A percentile compares a stretch with the other conserved stretches of the same genome.
phyloP scores from a whole-genome alignment of 108 stramenopile genomes.

The Seminavis robusta region DNA sequence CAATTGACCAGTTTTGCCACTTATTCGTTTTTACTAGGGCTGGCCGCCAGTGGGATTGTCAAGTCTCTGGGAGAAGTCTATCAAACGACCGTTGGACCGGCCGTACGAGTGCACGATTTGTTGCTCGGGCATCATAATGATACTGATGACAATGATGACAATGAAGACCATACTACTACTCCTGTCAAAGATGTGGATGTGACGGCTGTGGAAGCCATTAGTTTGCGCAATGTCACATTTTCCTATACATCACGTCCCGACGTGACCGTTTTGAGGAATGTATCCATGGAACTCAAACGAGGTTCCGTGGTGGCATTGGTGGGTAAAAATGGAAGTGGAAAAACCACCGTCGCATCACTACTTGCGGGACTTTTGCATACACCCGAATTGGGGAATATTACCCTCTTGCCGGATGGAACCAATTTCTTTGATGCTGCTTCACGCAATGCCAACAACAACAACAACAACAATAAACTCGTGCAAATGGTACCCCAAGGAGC shows the following conservation, averaged over 20 bases:
- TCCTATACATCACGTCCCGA: slow-evolving; percentile 47
- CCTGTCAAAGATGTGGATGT: background rate
- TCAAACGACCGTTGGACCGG: background rate
- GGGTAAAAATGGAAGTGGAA: slow-evolving; percentile 92
- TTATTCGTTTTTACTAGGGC: slow-evolving; percentile 80
- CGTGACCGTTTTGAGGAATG: slow-evolving; percentile 51
- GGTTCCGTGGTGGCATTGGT: slow-evolving; percentile 88
- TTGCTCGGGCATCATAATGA: slow-evolving; percentile 16
- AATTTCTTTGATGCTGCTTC: background rate
- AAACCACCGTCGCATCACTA: slow-evolving; percentile 78
- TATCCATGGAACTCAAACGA: slow-evolving; percentile 64
- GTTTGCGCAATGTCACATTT: slow-evolving; percentile 61
- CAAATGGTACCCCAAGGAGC: slow-evolving; percentile 94
- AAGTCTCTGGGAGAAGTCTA: slow-evolving; percentile 33
- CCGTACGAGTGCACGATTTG: background rate
- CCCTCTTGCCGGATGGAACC: slow-evolving; percentile 50
- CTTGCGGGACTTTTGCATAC: slow-evolving; percentile 89
- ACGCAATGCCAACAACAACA: slow-evolving; percentile 24
- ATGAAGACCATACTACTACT: slow-evolving; percentile 1
- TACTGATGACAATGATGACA: slow-evolving; percentile 6
- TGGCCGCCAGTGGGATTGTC: slow-evolving; percentile 78
- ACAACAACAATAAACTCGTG: slow-evolving; percentile 54
- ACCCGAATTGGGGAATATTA: too few relatives aligned
- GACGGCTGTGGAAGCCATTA: slow-evolving; percentile 43
- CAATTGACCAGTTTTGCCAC: slow-evolving; percentile 77